These are phyloP conservation scores for Hypoxylon fuscum DNA, from an alignment of 495 filamentous ascomycete species.

Conservation along the genomic window DNA sequence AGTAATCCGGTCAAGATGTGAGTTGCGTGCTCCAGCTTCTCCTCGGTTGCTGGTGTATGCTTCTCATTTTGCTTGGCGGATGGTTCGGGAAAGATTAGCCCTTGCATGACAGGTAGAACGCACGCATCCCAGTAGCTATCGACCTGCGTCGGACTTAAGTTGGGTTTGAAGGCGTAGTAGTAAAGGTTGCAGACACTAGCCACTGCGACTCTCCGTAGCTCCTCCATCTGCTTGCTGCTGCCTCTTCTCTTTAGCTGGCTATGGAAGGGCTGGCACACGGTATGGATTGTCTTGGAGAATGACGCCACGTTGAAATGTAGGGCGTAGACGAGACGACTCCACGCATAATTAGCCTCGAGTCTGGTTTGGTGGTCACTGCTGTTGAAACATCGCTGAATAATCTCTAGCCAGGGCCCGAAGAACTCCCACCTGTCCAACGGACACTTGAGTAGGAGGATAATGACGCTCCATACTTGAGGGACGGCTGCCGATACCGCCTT, in stretches of 20 bases:
- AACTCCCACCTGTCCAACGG: conserved; percentile 77
- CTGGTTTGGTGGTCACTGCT: conserved; percentile 75
- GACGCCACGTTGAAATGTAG: conserved; percentile 70
- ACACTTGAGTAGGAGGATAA: conserved; percentile 77
- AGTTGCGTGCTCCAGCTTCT: conserved; percentile 57
- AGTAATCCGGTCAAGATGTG: conserved; percentile 74
- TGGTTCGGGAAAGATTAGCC: conserved; percentile 45
- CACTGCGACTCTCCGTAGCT: conserved; percentile 67
- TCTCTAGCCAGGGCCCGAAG: conserved; percentile 73
- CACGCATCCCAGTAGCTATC: conserved; percentile 84
- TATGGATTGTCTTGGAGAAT: conserved; percentile 64
- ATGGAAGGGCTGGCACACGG: conserved; percentile 73
- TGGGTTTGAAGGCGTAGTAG: conserved; percentile 86
- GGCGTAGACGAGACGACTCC: conserved; percentile 82
- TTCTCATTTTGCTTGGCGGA: conserved; percentile 41
- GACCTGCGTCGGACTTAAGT: conserved; percentile 64
- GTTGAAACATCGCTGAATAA: conserved; percentile 88
- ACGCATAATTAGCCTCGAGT: conserved; percentile 79
- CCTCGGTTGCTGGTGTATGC: conserved; percentile 21
- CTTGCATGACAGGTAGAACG: conserved; percentile 64
- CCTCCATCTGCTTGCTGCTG: conserved; percentile 63
- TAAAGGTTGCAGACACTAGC: conserved; percentile 79
- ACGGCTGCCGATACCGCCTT: conserved; percentile 71
- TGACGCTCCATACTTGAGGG: conserved; percentile 88
- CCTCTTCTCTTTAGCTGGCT: conserved; percentile 74